Percentiles rank a stretch among this genome's conserved stretches.
phyloP scores from a whole-genome alignment of 345 rosid genomes.

The Populus alba region DNA sequence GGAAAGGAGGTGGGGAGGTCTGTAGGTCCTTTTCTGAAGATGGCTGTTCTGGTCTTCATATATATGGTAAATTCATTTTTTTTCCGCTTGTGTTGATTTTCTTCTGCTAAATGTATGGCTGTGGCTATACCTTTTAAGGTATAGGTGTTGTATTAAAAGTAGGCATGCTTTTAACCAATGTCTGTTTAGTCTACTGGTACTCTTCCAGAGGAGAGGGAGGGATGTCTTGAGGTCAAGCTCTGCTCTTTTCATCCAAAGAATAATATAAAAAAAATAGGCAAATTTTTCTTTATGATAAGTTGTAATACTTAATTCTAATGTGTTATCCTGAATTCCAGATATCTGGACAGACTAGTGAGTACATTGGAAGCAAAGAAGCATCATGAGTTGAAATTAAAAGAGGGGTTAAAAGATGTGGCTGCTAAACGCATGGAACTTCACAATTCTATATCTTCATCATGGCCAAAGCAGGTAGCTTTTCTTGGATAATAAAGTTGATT shows the following conservation, averaged over 20 bases:
- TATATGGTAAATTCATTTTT: background rate
- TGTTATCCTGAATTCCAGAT: conserved; percentile 45
- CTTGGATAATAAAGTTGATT: background rate
- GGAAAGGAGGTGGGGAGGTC: too few species aligned
- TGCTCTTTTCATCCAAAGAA: too few species aligned
- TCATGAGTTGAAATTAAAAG: conserved; percentile 74
- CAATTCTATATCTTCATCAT: conserved; percentile 76
- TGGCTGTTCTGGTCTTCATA: background rate
- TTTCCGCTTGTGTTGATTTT: background rate
- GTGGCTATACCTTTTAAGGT: background rate
- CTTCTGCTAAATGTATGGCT: background rate
- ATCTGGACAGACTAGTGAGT: conserved; percentile 77
- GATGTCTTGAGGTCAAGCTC: too few species aligned
- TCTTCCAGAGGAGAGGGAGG: too few species aligned
- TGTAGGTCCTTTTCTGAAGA: background rate
- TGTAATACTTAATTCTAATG: background rate
- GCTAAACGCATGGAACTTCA: conserved; percentile 87
- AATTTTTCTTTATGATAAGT: background rate
- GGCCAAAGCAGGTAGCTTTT: conserved; percentile 85
- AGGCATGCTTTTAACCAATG: background rate
- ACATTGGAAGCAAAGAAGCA: conserved; percentile 84
- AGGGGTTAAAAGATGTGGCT: conserved; percentile 74
- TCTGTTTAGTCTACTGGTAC: too few species aligned
- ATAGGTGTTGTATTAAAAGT: background rate
- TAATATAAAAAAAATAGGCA: too few species aligned